These are phyloP conservation scores for Aspergillus sp. DNA, from an alignment of 2,329 filamentous ascomycete genomes.

Conservation along the genomic window DNA sequence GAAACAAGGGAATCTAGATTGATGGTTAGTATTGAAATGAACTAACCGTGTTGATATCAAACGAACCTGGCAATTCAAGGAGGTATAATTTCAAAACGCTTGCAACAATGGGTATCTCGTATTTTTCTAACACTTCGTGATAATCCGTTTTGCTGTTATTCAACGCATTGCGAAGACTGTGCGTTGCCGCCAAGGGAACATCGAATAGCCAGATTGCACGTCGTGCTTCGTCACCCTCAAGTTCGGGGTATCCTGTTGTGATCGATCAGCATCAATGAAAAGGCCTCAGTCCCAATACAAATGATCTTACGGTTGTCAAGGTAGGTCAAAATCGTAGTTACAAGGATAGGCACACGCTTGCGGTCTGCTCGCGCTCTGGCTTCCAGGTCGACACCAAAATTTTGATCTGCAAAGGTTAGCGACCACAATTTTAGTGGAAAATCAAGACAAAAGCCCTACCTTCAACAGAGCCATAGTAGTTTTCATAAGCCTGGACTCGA, in stretches of 20 bases:
- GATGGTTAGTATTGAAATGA: conserved; percentile 5
- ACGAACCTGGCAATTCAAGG: conserved; percentile 83
- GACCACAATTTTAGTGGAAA: neutral
- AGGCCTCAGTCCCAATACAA: neutral
- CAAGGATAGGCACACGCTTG: conserved; percentile 87
- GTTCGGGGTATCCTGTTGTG: conserved; percentile 73
- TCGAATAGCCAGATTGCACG: conserved; percentile 92
- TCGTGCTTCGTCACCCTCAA: conserved; percentile 91
- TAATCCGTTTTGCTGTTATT: conserved; percentile 82
- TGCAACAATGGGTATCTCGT: conserved; percentile 90
- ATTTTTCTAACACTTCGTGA: conserved; percentile 73
- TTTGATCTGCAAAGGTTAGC: conserved; percentile 62
- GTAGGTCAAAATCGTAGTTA: conserved; percentile 91
- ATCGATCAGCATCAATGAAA: neutral
- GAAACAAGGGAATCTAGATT: conserved; percentile 87
- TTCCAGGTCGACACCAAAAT: conserved; percentile 96
- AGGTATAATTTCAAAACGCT: conserved; percentile 91
- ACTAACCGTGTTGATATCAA: conserved; percentile 9
- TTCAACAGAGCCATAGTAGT: conserved; percentile 97
- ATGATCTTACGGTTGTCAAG: conserved; percentile 67
- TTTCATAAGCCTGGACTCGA: conserved; percentile 89
- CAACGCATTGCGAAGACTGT: conserved; percentile 74
- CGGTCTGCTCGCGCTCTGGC: conserved; percentile 87
- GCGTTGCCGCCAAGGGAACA: conserved; percentile 77
- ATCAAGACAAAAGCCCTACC: conserved; percentile 34